These are phyloP conservation scores for Sporothrix dimorphospora DNA, from an alignment of 2,329 filamentous ascomycete genomes.

Conservation along the genomic window DNA sequence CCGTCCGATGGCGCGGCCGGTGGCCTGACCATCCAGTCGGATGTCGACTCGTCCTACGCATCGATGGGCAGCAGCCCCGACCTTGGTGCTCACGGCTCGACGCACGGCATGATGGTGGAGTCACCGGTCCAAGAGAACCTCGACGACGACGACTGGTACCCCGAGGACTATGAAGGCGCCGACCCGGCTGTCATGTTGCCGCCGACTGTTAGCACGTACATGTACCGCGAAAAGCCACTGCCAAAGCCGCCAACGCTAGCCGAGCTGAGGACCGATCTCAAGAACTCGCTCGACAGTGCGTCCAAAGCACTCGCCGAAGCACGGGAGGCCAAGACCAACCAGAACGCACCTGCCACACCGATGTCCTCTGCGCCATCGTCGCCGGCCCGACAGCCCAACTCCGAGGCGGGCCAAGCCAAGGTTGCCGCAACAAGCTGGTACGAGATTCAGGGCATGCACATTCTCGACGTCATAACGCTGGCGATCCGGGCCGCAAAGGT, in stretches of 20 bases:
- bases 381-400: constrained; percentile 15
- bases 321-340: constrained; percentile 43
- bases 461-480: constrained; percentile 89
- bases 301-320: constrained; percentile 67
- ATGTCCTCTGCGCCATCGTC: constrained; percentile 21
- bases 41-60: constrained; percentile 62
- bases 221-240: constrained; percentile 77
- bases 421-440: constrained; percentile 62
- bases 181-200: constrained; percentile 82
- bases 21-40: constrained; percentile 41
- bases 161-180: constrained; percentile 57
- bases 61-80: constrained; percentile 65
- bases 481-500: constrained; percentile 95
- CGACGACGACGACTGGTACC: constrained; percentile 51
- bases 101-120: constrained; percentile 45
- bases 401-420: constrained; percentile 29
- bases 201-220: constrained; percentile 97
- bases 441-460: constrained; percentile 87
- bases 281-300: constrained; percentile 70
- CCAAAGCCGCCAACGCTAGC: constrained; percentile 82
- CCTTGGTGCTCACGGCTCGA: constrained; percentile 44
- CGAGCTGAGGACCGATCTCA: constrained; percentile 70
- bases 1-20: not conserved
- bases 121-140: constrained; percentile 52
- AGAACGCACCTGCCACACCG: constrained; percentile 23